Evolutionary conservation across 495 filamentous ascomycete species (phyloP).

Genomic region (Aspergillus ellipticus): DNA sequence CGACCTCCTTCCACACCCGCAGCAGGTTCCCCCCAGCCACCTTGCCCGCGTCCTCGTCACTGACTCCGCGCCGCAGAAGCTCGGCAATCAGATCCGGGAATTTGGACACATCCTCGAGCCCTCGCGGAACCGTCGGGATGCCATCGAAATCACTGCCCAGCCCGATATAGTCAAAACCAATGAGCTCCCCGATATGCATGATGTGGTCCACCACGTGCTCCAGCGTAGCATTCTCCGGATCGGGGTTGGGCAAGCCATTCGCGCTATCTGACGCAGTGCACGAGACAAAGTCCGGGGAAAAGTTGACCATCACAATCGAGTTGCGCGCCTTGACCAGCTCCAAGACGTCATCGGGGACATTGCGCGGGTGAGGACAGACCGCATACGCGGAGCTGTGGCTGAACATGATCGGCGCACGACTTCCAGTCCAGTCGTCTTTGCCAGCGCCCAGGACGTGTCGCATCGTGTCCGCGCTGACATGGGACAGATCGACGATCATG

Average conservation of each 20-base stretch:
- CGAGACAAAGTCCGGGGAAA: slow-evolving; percentile 73
- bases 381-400: slow-evolving; percentile 53
- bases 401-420: slow-evolving; percentile 54
- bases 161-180: slow-evolving; percentile 61
- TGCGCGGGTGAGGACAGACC: slow-evolving; percentile 53
- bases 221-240: slow-evolving; percentile 68
- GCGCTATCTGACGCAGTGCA: slow-evolving; percentile 41
- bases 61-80: slow-evolving; percentile 62
- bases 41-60: slow-evolving; percentile 61
- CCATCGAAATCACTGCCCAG: slow-evolving; percentile 65
- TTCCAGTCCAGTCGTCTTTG: slow-evolving; percentile 40
- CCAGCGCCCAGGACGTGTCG: slow-evolving; percentile 49
- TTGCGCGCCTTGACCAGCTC: slow-evolving; percentile 50
- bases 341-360: slow-evolving; percentile 58
- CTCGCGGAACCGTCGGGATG: slow-evolving; percentile 43
- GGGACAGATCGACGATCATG: slow-evolving; percentile 52
- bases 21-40: slow-evolving; percentile 71
- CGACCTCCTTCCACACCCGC: slow-evolving; percentile 72
- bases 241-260: slow-evolving; percentile 41
- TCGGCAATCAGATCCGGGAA: slow-evolving; percentile 78
- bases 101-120: slow-evolving; percentile 73
- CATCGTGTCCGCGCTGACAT: slow-evolving; percentile 54
- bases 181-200: slow-evolving; percentile 48
- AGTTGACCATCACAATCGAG: slow-evolving; percentile 60
- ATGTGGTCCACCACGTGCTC: slow-evolving; percentile 70